Conservation (phyloP, 2,329 filamentous ascomycete genomes). For the Periconia digitata region DNA sequence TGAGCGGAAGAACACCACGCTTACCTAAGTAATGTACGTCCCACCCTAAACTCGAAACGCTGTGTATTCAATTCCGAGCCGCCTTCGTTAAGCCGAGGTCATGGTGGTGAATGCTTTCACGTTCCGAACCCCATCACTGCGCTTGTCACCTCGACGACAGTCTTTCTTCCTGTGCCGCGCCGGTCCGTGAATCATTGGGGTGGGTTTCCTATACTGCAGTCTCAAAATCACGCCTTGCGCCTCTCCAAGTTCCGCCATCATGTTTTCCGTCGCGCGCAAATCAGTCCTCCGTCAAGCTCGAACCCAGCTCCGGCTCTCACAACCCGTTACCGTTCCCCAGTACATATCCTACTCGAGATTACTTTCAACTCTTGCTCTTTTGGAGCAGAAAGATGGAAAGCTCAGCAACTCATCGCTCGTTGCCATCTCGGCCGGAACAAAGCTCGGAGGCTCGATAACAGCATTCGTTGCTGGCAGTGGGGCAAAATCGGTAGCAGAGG, state of each 20-base stretch:
- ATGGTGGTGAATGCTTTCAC: no score
- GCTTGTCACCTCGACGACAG: background rate
- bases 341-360: constrained; percentile 66
- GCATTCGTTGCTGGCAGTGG: constrained; percentile 83
- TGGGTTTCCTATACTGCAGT: background rate
- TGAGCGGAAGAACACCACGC: no score
- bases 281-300: constrained; percentile 41
- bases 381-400: constrained; percentile 91
- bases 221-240: no score
- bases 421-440: constrained; percentile 81
- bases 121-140: background rate
- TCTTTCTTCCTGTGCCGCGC: background rate
- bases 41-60: no score
- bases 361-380: constrained; percentile 83
- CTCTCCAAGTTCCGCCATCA: no score
- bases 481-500: constrained; percentile 73
- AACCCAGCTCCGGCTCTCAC: constrained; percentile 47
- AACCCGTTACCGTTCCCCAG: constrained; percentile 41
- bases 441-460: constrained; percentile 81
- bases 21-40: background rate
- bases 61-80: no score
- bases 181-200: background rate
- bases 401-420: constrained; percentile 81
- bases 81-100: no score
- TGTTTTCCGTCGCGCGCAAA: constrained; percentile 41